Evolutionary conservation across 1,139 yeast genomes (phyloP).

Genomic region (Yarrowia galli): DNA sequence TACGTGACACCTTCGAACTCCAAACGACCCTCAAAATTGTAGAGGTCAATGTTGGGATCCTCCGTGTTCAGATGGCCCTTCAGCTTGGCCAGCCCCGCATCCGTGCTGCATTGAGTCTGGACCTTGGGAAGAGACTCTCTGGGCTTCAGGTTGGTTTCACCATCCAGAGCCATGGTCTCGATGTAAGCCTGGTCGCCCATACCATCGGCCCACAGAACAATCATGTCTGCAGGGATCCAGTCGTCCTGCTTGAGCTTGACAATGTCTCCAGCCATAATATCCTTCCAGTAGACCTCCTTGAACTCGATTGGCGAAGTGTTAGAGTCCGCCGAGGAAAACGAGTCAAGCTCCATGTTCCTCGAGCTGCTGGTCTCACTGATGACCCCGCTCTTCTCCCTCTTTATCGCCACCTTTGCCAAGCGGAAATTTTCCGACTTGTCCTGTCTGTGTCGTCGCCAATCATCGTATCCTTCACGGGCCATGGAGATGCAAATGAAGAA

Average conservation of each 20-base stretch:
- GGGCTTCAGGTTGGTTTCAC: conserved; percentile 90
- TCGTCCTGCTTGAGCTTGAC: conserved; percentile 77
- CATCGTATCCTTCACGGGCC: conserved; percentile 92
- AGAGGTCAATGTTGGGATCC: conserved; percentile 89
- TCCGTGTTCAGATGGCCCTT: conserved; percentile 67
- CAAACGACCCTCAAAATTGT: conserved; percentile 86
- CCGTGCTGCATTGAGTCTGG: conserved; percentile 58
- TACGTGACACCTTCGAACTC: conserved; percentile 51
- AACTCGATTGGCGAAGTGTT: conserved; percentile 47
- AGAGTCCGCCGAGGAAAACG: conserved; percentile 41
- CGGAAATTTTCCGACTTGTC: conserved; percentile 87
- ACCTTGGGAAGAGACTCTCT: conserved; percentile 71
- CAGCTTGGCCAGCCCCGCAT: conserved; percentile 60
- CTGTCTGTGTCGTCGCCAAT: conserved; percentile 82
- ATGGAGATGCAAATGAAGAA: conserved; percentile 91
- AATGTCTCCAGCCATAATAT: conserved; percentile 84
- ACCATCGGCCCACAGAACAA: conserved; percentile 71
- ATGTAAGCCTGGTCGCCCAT: conserved; percentile 78
- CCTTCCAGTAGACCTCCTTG: conserved; percentile 66
- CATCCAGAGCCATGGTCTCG: conserved; percentile 97
- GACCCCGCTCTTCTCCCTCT: conserved; percentile 10
- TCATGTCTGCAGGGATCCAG: conserved; percentile 91
- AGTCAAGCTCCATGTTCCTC: conserved; percentile 37
- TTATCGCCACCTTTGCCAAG: conserved; percentile 54
- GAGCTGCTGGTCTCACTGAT: conserved; percentile 2